A percentile compares a stretch with the other conserved stretches of the same genome.
Evolutionary conservation across 2,329 filamentous ascomycete species (phyloP).

Genomic region (Fusarium luffae): DNA sequence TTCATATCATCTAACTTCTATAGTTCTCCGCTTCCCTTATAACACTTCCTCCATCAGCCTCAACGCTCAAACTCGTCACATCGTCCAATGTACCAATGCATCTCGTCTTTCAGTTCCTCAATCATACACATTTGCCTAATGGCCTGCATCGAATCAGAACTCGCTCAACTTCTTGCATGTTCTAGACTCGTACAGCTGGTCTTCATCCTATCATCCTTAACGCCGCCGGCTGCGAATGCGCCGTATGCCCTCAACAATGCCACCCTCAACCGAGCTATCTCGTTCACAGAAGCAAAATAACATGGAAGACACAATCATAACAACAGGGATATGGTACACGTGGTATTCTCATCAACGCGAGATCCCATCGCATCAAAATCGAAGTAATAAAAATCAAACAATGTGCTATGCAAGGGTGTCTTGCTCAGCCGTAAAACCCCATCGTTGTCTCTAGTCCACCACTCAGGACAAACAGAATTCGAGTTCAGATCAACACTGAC

Average conservation of each 20-base stretch:
- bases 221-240: conserved; percentile 38
- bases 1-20: not conserved
- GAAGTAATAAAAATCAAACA: conserved; percentile 35
- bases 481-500: conserved; percentile 6
- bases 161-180: conserved; percentile 8
- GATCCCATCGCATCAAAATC: conserved; percentile 17
- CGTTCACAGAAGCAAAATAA: conserved; percentile 18
- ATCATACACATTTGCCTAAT: conserved; percentile 19
- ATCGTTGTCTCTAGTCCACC: conserved; percentile 37
- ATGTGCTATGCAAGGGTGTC: conserved; percentile 1
- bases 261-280: conserved; percentile 12
- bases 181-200: conserved; percentile 18
- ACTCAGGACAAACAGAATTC: conserved; percentile 18
- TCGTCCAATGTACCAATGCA: not conserved
- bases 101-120: not conserved
- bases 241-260: conserved; percentile 20
- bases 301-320: conserved; percentile 15
- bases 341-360: conserved; percentile 1
- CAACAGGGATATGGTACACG: conserved; percentile 27
- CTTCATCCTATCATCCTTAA: conserved; percentile 24
- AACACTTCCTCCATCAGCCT: not conserved
- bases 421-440: not conserved
- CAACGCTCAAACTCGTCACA: not conserved
- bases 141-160: not conserved
- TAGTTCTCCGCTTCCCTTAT: conserved; percentile 1